A percentile compares a stretch with the other conserved stretches of the same genome.
These are phyloP conservation scores for Trichosporon sp. DNA, from an alignment of 1,284 basidiomycete genomes.

Conservation along the genomic window DNA sequence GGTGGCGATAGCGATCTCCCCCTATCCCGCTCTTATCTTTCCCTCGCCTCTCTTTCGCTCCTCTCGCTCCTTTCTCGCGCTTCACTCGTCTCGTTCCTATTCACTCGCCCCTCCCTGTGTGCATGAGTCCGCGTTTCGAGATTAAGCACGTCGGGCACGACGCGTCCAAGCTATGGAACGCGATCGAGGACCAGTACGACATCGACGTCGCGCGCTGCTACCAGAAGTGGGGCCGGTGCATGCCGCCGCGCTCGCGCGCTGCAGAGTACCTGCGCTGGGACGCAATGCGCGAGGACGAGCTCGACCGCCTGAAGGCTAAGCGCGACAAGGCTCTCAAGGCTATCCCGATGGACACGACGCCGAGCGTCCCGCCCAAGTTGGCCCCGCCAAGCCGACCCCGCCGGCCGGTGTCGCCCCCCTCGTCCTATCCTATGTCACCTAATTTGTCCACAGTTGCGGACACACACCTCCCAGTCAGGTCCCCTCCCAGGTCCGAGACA, in stretches of 20 bases:
- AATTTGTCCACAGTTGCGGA: neutral
- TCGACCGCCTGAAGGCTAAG: neutral
- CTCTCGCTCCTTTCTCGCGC: neutral
- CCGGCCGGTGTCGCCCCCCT: neutral
- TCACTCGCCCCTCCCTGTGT: neutral
- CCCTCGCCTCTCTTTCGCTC: neutral
- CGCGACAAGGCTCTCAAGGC: neutral
- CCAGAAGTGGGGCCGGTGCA: constrained; percentile 5
- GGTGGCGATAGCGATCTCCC: neutral
- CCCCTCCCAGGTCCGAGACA: neutral
- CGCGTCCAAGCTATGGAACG: constrained; percentile 11
- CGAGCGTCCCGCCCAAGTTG: neutral
- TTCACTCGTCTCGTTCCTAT: too few species aligned
- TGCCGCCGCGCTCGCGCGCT: neutral
- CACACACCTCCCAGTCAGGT: neutral
- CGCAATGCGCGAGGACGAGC: neutral
- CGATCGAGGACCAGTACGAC: constrained; percentile 1
- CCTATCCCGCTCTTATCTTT: neutral
- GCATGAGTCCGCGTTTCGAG: neutral
- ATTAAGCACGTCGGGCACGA: neutral
- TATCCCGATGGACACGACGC: neutral
- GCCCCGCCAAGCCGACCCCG: neutral
- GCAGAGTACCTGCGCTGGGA: constrained; percentile 8
- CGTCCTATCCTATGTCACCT: neutral
- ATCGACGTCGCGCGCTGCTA: neutral